A percentile compares a stretch with the other conserved stretches of the same genome.
Evolutionary conservation across 768 basidiomycete species (phyloP).

Genomic region (Rhizopogon sp.): DNA sequence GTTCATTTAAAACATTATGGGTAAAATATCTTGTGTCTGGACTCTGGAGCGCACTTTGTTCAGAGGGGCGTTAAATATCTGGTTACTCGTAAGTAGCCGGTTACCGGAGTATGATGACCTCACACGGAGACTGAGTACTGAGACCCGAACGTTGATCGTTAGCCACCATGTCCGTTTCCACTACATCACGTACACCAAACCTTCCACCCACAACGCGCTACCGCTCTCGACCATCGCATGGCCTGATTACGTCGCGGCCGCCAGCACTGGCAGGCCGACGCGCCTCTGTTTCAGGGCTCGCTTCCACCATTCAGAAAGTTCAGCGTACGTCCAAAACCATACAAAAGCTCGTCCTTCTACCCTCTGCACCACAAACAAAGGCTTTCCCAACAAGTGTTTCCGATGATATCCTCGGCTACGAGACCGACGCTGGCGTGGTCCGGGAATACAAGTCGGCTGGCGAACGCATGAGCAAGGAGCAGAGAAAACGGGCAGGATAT

Average conservation of each 20-base stretch:
- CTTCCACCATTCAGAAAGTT: slow-evolving; percentile 37
- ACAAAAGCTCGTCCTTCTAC: slow-evolving; percentile 86
- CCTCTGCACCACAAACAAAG: slow-evolving; percentile 84
- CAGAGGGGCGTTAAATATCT: neutral
- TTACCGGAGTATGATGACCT: too few relatives aligned
- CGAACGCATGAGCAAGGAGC: slow-evolving; percentile 84
- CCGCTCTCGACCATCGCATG: slow-evolving; percentile 3
- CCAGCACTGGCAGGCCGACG: slow-evolving; percentile 15
- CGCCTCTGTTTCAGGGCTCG: slow-evolving; percentile 26
- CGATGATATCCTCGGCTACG: slow-evolving; percentile 51
- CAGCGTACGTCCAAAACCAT: slow-evolving; percentile 87
- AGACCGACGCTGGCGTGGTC: slow-evolving; percentile 55
- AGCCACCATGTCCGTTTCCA: neutral
- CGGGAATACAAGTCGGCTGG: slow-evolving; percentile 80
- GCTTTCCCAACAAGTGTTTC: slow-evolving; percentile 38
- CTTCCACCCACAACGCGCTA: slow-evolving; percentile 4
- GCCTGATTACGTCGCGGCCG: slow-evolving; percentile 1
- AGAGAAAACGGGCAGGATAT: slow-evolving; percentile 76
- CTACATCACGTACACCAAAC: neutral
- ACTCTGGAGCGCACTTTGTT: neutral
- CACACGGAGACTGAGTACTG: too few relatives aligned
- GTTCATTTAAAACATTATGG: neutral
- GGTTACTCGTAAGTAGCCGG: too few relatives aligned
- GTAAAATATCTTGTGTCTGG: neutral
- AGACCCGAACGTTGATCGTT: too few relatives aligned